Percentiles rank a stretch among this genome's conserved stretches.
Conservation (phyloP, 345 rosid genomes). For the Populus alba region DNA sequence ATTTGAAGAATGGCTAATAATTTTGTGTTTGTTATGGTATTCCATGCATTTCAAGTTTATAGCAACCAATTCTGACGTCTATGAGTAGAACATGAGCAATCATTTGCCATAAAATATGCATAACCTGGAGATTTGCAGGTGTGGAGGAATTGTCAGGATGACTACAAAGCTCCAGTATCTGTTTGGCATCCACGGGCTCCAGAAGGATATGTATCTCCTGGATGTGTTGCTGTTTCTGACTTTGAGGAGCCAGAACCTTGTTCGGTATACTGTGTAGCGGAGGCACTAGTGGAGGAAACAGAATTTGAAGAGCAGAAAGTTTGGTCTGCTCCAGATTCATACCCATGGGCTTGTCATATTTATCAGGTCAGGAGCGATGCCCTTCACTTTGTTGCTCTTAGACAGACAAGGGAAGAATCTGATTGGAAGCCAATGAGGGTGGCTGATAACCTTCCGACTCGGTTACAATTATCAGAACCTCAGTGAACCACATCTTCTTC, state of each 20-base stretch:
- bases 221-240: conserved; percentile 64
- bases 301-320: conserved; percentile 82
- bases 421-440: conserved; percentile 76
- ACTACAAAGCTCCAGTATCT: conserved; percentile 63
- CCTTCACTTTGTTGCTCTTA: conserved; percentile 81
- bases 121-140: conserved; percentile 42
- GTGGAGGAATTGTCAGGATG: conserved; percentile 90
- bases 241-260: conserved; percentile 68
- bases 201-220: conserved; percentile 67
- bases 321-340: conserved; percentile 80
- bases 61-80: too few species aligned
- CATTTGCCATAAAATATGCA: not conserved
- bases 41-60: too few species aligned
- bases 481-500: not conserved
- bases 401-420: conserved; percentile 62
- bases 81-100: not conserved
- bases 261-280: conserved; percentile 61
- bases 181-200: conserved; percentile 96
- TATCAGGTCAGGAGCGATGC: conserved; percentile 88
- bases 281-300: conserved; percentile 61
- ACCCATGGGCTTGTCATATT: conserved; percentile 89
- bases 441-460: conserved; percentile 38
- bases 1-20: too few species aligned
- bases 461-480: conserved; percentile 2
- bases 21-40: too few species aligned